Evolutionary conservation across 345 rosid species (phyloP).

Genomic region (Pistacia integerrima): DNA sequence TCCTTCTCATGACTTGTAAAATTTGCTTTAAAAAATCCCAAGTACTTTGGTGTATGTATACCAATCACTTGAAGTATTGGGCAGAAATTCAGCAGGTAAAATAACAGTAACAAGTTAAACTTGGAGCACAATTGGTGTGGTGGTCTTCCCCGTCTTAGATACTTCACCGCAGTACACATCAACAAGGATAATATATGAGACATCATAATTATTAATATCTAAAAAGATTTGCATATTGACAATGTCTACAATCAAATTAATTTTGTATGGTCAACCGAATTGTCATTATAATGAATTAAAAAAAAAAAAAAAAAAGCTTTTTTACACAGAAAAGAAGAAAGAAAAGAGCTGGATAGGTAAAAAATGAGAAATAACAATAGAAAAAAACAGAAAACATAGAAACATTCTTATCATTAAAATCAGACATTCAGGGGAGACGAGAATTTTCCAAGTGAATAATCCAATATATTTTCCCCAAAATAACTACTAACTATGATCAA

Average conservation of each 20-base stretch:
- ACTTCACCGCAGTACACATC: slow-evolving; percentile 62
- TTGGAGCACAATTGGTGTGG: slow-evolving; percentile 61
- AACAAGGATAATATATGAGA: slow-evolving; percentile 8
- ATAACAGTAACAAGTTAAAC: slow-evolving; percentile 25
- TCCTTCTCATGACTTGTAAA: too few relatives aligned
- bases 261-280: not conserved
- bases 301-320: not conserved
- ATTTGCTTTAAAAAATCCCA: not conserved
- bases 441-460: too few relatives aligned
- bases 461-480: too few relatives aligned
- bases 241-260: not conserved
- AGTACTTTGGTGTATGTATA: not conserved
- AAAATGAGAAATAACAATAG: too few relatives aligned
- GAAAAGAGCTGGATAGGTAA: not conserved
- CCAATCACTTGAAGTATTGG: not conserved
- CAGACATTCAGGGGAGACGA: too few relatives aligned
- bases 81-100: not conserved
- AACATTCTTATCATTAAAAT: not conserved
- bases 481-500: too few relatives aligned
- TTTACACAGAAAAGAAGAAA: not conserved
- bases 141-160: slow-evolving; percentile 40
- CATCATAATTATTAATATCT: not conserved
- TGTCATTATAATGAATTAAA: not conserved
- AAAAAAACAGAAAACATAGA: too few relatives aligned
- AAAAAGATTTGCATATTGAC: not conserved